Conservation (phyloP, 495 filamentous ascomycete species). For the Oidiodendron maius region DNA sequence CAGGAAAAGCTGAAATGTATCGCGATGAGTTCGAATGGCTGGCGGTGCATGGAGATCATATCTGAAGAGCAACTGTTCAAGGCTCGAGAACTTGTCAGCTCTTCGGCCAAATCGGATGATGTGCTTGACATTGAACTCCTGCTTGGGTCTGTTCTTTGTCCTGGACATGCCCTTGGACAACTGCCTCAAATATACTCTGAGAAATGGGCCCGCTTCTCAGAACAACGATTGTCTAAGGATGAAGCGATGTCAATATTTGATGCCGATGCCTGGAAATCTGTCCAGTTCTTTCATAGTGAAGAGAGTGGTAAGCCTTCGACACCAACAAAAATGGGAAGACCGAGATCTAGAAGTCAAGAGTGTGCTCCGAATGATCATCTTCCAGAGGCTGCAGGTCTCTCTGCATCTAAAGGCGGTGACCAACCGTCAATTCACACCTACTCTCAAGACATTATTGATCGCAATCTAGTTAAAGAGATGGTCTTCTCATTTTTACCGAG, state of each 20-base stretch:
- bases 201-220: slow-evolving; percentile 4
- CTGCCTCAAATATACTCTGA: slow-evolving; percentile 8
- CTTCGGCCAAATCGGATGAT: background rate
- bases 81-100: slow-evolving; percentile 7
- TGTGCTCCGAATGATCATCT: background rate
- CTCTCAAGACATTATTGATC: slow-evolving; percentile 2
- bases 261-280: slow-evolving; percentile 7
- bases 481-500: background rate
- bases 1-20: slow-evolving; percentile 11
- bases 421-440: background rate
- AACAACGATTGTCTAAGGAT: slow-evolving; percentile 10
- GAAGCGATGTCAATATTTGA: slow-evolving; percentile 11
- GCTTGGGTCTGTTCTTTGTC: slow-evolving; percentile 8
- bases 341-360: slow-evolving; percentile 1
- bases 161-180: slow-evolving; percentile 6
- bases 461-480: background rate
- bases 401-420: background rate
- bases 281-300: slow-evolving; percentile 3
- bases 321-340: background rate
- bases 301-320: background rate
- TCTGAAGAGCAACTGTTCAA: slow-evolving; percentile 1
- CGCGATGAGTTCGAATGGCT: slow-evolving; percentile 11
- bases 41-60: slow-evolving; percentile 7
- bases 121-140: slow-evolving; percentile 4
- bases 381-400: background rate